Percentiles rank a stretch among this genome's conserved stretches.
phyloP scores from a whole-genome alignment of 345 rosid species.

The Noccaea bulbosa region DNA sequence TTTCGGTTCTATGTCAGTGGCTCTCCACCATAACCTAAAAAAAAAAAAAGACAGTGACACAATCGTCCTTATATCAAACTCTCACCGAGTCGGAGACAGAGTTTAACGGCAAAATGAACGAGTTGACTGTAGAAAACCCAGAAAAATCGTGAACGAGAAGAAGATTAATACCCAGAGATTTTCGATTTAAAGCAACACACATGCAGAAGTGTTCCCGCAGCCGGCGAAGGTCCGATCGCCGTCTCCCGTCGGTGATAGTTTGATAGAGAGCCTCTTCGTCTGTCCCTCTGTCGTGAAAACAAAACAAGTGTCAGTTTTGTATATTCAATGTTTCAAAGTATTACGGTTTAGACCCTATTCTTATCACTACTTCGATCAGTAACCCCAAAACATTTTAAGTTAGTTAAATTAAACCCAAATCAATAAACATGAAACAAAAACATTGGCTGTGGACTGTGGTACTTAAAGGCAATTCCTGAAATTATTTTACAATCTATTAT shows the following conservation, averaged over 20 bases:
- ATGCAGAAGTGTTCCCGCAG: slow-evolving; percentile 4
- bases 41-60: neutral
- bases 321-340: neutral
- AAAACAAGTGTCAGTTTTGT: neutral
- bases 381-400: neutral
- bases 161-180: slow-evolving; percentile 3
- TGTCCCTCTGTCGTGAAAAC: too few relatives aligned
- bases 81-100: neutral
- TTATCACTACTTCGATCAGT: neutral
- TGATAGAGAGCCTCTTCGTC: slow-evolving; percentile 10
- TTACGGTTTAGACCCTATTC: neutral
- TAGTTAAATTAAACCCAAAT: neutral
- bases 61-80: slow-evolving; percentile 3
- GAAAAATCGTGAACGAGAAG: neutral
- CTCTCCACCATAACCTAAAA: neutral
- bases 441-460: too few relatives aligned
- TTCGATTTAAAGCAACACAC: neutral
- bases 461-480: too few relatives aligned
- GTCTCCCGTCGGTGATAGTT: too few relatives aligned
- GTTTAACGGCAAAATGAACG: neutral
- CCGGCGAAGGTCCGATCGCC: slow-evolving; percentile 9
- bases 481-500: too few relatives aligned
- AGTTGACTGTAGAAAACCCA: neutral
- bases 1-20: neutral
- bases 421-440: neutral